Base-by-base conservation (phyloP, 2,329 filamentous ascomycete species). In the Xylariomycetidae sp. region DNA sequence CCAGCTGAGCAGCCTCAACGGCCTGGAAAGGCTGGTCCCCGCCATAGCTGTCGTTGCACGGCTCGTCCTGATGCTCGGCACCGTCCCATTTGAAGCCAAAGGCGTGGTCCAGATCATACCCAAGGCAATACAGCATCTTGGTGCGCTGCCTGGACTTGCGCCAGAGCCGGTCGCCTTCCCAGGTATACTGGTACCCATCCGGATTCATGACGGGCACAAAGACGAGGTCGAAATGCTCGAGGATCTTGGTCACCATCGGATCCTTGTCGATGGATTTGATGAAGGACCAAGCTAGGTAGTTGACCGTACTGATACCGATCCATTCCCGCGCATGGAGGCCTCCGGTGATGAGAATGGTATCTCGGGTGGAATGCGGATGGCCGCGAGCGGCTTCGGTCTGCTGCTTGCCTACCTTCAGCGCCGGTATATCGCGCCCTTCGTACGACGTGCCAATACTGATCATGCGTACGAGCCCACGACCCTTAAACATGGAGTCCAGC, bases 291-390 rank as follows among this genome's bases (percentile, higher is more conserved):
- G 90, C 87, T 19, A 95, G 66, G 50, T 94, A 96, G 50, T 83
- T 93, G 32, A 93, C 86, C 0, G 88, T 94, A 50, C 82, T 92
- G 1, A 83, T 88, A 29, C 87, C 86, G 45, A 98, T 94, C 92
- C 92, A 98, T 67, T 98, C 92, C 23, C 92, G 77, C 3, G 89
- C 90, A 58, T 96, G 92, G n/a, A 85, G 71, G 30, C 90, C 90
- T 34, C 87, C 92, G 4, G 80, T 80, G 14, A 98, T 68, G 31
- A 95, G 67, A 36, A 95, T 77, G 0, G 85, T 90, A 56, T 86
- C 86, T 31, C 85, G 76, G 5, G 67, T 70, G 10, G 54, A 50
- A 4, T 58, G 52, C 2, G 62, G 49, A 6, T 70, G 38, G 19
- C 34, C 32, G 10, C 13, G 22, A 65, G 2, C 27, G 6, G 32